A percentile compares a stretch with the other conserved stretches of the same genome.
These are phyloP conservation scores for Ceratobasidium sp. DNA, from an alignment of 1,284 basidiomycete species.

Conservation along the genomic window DNA sequence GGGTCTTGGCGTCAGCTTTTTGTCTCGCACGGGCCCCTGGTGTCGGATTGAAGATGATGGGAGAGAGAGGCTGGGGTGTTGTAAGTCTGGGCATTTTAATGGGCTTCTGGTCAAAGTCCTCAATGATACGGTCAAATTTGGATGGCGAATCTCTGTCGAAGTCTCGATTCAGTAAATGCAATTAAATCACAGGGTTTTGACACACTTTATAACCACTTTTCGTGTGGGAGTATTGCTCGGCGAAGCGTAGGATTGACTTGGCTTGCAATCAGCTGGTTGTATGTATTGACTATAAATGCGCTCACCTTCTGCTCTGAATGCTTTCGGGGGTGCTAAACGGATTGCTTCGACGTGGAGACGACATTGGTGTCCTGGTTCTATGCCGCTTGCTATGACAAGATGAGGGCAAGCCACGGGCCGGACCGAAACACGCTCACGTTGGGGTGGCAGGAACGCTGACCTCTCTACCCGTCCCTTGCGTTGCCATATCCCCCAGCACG, in stretches of 20 bases:
- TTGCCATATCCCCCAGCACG: slow-evolving; percentile 16
- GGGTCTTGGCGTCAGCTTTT: slow-evolving; percentile 3
- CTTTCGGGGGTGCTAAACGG: slow-evolving; percentile 29
- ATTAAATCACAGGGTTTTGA: background rate
- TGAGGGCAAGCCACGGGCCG: background rate
- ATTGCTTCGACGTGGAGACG: slow-evolving; percentile 4
- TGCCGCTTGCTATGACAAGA: background rate
- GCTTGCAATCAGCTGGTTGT: background rate
- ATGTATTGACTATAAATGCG: background rate
- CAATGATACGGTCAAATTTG: slow-evolving; percentile 27
- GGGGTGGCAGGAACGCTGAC: slow-evolving; percentile 30
- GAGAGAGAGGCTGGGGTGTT: slow-evolving; percentile 6
- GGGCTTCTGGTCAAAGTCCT: slow-evolving; percentile 51
- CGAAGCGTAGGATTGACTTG: slow-evolving; percentile 9
- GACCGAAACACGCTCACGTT: background rate
- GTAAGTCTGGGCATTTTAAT: slow-evolving; percentile 49
- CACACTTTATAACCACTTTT: slow-evolving; percentile 27
- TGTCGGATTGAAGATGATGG: background rate
- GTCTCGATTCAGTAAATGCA: background rate
- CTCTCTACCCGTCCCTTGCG: slow-evolving; percentile 1
- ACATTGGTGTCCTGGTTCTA: slow-evolving; percentile 23
- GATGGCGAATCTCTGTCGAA: slow-evolving; percentile 24
- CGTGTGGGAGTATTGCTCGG: slow-evolving; percentile 20
- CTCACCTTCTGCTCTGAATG: slow-evolving; percentile 22
- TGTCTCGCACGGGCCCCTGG: slow-evolving; percentile 12